Percentiles rank a stretch among this genome's conserved stretches.
Conservation (phyloP, 176 grass and related monocot genomes). For the Carex parvula region DNA sequence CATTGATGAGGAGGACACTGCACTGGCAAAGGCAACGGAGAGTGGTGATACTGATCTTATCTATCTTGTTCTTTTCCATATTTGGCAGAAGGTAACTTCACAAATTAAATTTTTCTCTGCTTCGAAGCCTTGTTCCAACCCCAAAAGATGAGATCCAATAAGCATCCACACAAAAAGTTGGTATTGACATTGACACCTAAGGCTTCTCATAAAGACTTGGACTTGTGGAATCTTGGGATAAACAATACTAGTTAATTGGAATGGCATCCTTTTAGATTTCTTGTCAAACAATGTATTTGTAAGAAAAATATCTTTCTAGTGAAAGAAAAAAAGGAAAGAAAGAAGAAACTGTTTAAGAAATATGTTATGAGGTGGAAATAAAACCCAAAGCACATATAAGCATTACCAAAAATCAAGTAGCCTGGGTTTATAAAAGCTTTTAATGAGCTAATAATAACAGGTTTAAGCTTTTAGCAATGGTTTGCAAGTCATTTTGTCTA, state of each 20-base stretch:
- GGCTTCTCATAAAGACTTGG: neutral
- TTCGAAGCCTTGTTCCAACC: neutral
- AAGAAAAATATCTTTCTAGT: neutral
- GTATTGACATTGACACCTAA: neutral
- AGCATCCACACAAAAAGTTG: neutral
- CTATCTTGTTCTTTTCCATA: conserved; percentile 93
- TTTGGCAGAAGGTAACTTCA: conserved; percentile 88
- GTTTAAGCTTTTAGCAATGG: neutral
- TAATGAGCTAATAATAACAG: neutral
- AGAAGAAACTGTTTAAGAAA: neutral
- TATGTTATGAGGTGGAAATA: neutral
- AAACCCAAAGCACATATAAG: too few relatives aligned
- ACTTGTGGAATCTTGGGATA: neutral
- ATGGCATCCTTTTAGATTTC: neutral
- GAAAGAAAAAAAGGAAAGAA: neutral
- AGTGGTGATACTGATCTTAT: conserved; percentile 96
- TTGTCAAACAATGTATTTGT: neutral
- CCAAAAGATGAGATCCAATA: neutral
- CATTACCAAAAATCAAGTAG: neutral
- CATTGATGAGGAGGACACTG: conserved; percentile 89
- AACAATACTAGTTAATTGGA: neutral
- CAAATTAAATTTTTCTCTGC: conserved; percentile 29
- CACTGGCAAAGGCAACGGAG: conserved; percentile 81
- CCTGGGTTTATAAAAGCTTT: neutral
- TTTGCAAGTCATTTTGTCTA: neutral